Percentiles rank a stretch among this genome's conserved stretches.
phyloP scores from a whole-genome alignment of 768 basidiomycete species.

The Chalciporus chontae region DNA sequence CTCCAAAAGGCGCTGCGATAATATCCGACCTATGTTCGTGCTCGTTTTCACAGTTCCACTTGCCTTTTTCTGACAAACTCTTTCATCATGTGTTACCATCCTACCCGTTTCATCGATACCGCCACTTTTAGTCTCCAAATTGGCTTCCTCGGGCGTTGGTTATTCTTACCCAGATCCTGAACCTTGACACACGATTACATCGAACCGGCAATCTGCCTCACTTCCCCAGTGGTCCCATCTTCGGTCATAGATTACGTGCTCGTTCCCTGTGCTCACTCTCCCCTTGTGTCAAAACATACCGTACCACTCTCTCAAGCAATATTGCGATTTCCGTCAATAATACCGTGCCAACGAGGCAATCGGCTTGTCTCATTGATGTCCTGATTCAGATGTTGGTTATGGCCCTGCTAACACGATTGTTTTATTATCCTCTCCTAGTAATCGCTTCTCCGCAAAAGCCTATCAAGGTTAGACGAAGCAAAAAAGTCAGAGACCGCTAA shows the following conservation, averaged over 20 bases:
- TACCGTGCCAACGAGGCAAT: not conserved
- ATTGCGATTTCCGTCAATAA: not conserved
- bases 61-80: slow-evolving; percentile 17
- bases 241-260: slow-evolving; percentile 20
- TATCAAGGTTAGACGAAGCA: slow-evolving; percentile 29
- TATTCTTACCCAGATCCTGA: slow-evolving; percentile 12
- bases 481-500: slow-evolving; percentile 22
- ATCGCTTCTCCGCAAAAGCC: slow-evolving; percentile 31
- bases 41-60: not conserved
- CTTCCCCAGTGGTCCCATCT: slow-evolving; percentile 4
- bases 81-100: slow-evolving; percentile 12
- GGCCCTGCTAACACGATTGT: slow-evolving; percentile 5
- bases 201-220: slow-evolving; percentile 12
- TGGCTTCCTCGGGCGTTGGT: slow-evolving; percentile 12
- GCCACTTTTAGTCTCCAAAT: slow-evolving; percentile 19
- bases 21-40: slow-evolving; percentile 28
- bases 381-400: not conserved
- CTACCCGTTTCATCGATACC: slow-evolving; percentile 17
- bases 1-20: slow-evolving; percentile 23
- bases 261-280: slow-evolving; percentile 12
- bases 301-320: not conserved
- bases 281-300: not conserved
- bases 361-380: not conserved
- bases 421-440: slow-evolving; percentile 17
- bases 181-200: slow-evolving; percentile 9